These are phyloP conservation scores for Penicillium italicum DNA, from an alignment of 2,329 filamentous ascomycete genomes.

Conservation along the genomic window DNA sequence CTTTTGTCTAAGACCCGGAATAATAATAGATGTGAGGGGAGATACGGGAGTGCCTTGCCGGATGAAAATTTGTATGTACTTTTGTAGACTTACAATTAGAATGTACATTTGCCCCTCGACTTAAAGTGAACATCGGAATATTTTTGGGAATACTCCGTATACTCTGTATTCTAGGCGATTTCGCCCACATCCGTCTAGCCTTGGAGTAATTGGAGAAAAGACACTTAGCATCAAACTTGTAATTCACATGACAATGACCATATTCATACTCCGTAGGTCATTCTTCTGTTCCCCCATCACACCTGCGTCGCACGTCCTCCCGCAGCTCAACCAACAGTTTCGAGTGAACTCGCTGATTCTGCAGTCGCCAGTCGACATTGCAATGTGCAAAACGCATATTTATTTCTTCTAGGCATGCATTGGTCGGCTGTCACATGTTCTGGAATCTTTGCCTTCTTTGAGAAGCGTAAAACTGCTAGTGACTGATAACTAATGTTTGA, in stretches of 20 bases:
- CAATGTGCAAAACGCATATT: slow-evolving; percentile 15
- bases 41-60: neutral
- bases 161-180: neutral
- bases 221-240: neutral
- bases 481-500: neutral
- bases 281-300: neutral
- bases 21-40: slow-evolving; percentile 6
- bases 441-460: neutral
- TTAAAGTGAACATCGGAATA: neutral
- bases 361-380: slow-evolving; percentile 19
- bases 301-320: slow-evolving; percentile 6
- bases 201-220: neutral
- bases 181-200: neutral
- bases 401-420: slow-evolving; percentile 6
- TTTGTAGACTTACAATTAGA: neutral
- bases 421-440: slow-evolving; percentile 17
- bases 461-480: neutral
- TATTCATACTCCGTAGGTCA: neutral
- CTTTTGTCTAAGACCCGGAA: slow-evolving; percentile 15
- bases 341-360: slow-evolving; percentile 16
- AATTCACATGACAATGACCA: neutral
- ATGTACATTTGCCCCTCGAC: neutral
- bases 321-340: slow-evolving; percentile 9
- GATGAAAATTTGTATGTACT: slow-evolving; percentile 4
- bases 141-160: neutral